Evolutionary conservation across 2,329 filamentous ascomycete genomes (phyloP).

Genomic region (Triangularia setosa): DNA sequence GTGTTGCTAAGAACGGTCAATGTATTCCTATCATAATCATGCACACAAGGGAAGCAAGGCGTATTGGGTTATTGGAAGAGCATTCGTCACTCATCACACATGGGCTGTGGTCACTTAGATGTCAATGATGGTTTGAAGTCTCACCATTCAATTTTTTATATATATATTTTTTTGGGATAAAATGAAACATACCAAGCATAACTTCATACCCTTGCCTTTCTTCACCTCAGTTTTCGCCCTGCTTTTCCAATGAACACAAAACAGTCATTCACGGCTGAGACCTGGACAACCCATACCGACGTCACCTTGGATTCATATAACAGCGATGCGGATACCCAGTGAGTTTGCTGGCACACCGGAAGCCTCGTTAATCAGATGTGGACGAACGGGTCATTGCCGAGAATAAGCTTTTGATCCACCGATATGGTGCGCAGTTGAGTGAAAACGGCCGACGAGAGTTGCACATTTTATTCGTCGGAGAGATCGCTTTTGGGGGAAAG

Average conservation of each 20-base stretch:
- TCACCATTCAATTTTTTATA: neutral
- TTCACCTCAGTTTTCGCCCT: neutral
- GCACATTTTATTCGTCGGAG: neutral
- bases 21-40: neutral
- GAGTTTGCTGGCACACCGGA: constrained; percentile 11
- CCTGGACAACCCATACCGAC: neutral
- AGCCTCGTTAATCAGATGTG: constrained; percentile 10
- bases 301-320: neutral
- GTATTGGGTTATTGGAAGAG: constrained; percentile 4
- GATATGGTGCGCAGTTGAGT: neutral
- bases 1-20: neutral
- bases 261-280: neutral
- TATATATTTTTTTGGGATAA: no score
- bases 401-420: constrained; percentile 10
- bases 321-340: neutral
- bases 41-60: constrained; percentile 3
- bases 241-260: neutral
- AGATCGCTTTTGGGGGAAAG: constrained; percentile 17
- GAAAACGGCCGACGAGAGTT: neutral
- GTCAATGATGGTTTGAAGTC: neutral
- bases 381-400: neutral
- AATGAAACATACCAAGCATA: no score
- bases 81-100: constrained; percentile 2
- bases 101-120: neutral
- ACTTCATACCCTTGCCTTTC: neutral